A percentile compares a stretch with the other conserved stretches of the same genome.
Conservation (phyloP, 2,329 filamentous ascomycete genomes). For the Colletotrichum sp. region DNA sequence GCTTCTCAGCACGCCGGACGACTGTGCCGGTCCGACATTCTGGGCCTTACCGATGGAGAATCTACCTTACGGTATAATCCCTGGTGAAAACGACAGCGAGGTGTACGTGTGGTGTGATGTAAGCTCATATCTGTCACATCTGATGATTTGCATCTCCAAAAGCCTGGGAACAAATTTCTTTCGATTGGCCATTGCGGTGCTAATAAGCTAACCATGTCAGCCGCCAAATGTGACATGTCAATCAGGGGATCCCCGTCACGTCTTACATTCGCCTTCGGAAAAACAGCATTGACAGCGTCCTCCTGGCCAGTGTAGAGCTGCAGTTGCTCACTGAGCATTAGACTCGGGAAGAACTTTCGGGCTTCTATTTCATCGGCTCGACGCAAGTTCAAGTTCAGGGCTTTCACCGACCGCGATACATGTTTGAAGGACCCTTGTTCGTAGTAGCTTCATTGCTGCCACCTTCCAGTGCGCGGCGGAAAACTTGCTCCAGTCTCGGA, state of each 20-base stretch:
- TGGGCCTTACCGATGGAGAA: background rate
- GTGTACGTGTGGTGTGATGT: background rate
- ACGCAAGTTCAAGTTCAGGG: background rate
- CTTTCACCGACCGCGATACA: conserved; percentile 18
- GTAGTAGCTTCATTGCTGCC: background rate
- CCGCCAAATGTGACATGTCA: background rate
- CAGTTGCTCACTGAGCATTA: background rate
- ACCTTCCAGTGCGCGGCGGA: conserved; percentile 42
- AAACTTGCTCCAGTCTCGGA: conserved; percentile 58
- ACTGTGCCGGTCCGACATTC: background rate
- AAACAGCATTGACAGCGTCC: background rate
- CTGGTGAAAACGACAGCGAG: background rate
- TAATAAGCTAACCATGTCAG: background rate
- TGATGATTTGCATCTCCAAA: background rate
- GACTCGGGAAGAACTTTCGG: background rate
- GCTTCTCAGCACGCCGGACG: background rate
- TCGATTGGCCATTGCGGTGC: background rate
- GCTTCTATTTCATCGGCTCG: background rate
- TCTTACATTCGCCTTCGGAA: background rate
- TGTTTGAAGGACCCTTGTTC: conserved; percentile 12
- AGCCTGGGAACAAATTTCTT: background rate
- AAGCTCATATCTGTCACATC: background rate
- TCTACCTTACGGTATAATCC: background rate
- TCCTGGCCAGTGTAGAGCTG: background rate
- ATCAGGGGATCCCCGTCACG: background rate